Conservation (phyloP, 2,329 filamentous ascomycete genomes). For the Capronia epimyces region DNA sequence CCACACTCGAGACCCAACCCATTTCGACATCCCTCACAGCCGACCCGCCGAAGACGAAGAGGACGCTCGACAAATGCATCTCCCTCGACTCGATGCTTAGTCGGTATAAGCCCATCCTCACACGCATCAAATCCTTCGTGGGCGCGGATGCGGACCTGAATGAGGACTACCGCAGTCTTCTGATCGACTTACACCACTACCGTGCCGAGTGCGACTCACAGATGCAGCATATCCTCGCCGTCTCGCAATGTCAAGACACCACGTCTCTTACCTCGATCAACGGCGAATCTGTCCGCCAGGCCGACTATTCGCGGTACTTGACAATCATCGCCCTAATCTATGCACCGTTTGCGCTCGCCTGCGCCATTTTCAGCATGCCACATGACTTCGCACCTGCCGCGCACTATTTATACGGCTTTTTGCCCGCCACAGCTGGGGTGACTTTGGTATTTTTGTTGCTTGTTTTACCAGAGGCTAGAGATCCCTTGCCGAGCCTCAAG, state of each 20-base stretch:
- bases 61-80: constrained; percentile 20
- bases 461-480: constrained; percentile 21
- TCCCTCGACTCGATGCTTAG: constrained; percentile 23
- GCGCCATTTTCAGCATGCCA: constrained; percentile 23
- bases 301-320: constrained; percentile 24
- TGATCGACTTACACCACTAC: constrained; percentile 25
- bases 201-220: constrained; percentile 23
- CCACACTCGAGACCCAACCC: constrained; percentile 18
- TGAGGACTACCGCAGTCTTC: constrained; percentile 21
- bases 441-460: constrained; percentile 22
- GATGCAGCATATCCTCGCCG: constrained; percentile 25
- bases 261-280: constrained; percentile 13
- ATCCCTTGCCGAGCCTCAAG: constrained; percentile 20
- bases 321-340: constrained; percentile 24
- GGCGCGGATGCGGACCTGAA: constrained; percentile 15
- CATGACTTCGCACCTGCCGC: constrained; percentile 22
- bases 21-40: constrained; percentile 16
- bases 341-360: constrained; percentile 21
- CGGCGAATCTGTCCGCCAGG: constrained; percentile 16
- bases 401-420: constrained; percentile 23
- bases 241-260: constrained; percentile 21
- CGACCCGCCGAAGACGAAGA: constrained; percentile 15
- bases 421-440: constrained; percentile 22
- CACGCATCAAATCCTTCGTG: constrained; percentile 20
- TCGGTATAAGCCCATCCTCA: constrained; percentile 23